phyloP scores from a whole-genome alignment of 148 eudicot genomes.

The Diospyros kaki region DNA sequence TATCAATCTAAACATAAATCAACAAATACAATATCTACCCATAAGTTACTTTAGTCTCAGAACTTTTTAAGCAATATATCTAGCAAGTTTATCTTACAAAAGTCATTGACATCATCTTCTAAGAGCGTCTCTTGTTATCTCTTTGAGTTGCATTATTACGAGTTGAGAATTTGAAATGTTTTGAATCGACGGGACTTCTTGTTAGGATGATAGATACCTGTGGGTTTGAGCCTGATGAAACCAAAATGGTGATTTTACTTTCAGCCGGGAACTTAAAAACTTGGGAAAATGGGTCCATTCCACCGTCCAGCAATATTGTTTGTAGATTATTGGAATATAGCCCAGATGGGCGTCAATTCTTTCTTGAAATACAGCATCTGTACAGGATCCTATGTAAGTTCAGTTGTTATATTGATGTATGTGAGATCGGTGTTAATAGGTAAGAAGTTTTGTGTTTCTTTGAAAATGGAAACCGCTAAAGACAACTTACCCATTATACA shows the following conservation, averaged over 20 bases:
- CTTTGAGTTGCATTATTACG: conserved; percentile 51
- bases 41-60: too few relatives aligned
- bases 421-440: too few relatives aligned
- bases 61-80: too few relatives aligned
- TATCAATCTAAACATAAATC: too few relatives aligned
- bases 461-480: too few relatives aligned
- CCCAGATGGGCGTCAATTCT: conserved; percentile 40
- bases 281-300: conserved; percentile 54
- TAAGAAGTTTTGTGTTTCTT: too few relatives aligned
- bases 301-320: conserved; percentile 24
- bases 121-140: conserved; percentile 19
- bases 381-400: conserved; percentile 17
- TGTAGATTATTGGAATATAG: conserved; percentile 24
- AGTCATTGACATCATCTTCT: too few relatives aligned
- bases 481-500: too few relatives aligned
- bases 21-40: too few relatives aligned
- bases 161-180: conserved; percentile 27
- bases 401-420: too few relatives aligned
- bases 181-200: conserved; percentile 34
- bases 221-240: conserved; percentile 43
- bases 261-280: conserved; percentile 36
- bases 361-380: conserved; percentile 35
- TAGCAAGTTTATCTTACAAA: too few relatives aligned
- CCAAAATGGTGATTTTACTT: conserved; percentile 49
- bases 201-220: conserved; percentile 26